Evolutionary conservation across 2,329 filamentous ascomycete genomes (phyloP), one percentile per base, ranked within the genome.

Genomic region (Pseudopithomyces maydicus): DNA sequence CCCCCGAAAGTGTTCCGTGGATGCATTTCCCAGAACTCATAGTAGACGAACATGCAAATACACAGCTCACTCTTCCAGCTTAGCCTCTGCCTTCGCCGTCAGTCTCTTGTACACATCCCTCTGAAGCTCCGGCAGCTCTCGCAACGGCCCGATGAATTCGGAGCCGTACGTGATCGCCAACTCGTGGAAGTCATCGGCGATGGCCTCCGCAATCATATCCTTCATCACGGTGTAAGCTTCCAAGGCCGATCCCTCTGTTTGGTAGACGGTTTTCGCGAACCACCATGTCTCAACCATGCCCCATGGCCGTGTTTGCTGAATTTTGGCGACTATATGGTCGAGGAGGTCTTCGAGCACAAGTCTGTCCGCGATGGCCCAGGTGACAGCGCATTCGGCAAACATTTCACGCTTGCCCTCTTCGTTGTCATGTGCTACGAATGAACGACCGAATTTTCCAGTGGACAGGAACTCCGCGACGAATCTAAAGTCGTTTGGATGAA

Each of bases 331-430:
- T 6, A 74, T 63, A 19, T 65, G 60, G 0, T 72, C 66, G 2
- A 73, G 54, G 2, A 75, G 47, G 22, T 75, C 70, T 1, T 58
- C 51, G 62, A 73, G 66, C 6, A 54, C 58, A 0, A 74, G 52
- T 1, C 48, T 51, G 12, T 68, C 59, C 0, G 63, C 72, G 1
- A 63, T 51, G 0, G 48, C 39, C 70, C 71, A 74, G 1, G 70
- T 66, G 0, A 58, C 51, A 0, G 58, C 53, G 33, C 69, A 71
- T 22, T 72, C 57, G 0, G 53, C 56, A 14, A 73, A 57, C 0
- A 58, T 55, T 6, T 58, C 56, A 0, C 26, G 5, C 5, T 29
- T 29, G 26, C 26, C 8, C 26, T 48, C 42, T 10, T 49, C 45
- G 6, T 70, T 39, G 0, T 66, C 58, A 2, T 64, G 58, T 5